phyloP scores from a whole-genome alignment of 225 moss, liverwort and hornwort genomes.

The Ulota crispa region DNA sequence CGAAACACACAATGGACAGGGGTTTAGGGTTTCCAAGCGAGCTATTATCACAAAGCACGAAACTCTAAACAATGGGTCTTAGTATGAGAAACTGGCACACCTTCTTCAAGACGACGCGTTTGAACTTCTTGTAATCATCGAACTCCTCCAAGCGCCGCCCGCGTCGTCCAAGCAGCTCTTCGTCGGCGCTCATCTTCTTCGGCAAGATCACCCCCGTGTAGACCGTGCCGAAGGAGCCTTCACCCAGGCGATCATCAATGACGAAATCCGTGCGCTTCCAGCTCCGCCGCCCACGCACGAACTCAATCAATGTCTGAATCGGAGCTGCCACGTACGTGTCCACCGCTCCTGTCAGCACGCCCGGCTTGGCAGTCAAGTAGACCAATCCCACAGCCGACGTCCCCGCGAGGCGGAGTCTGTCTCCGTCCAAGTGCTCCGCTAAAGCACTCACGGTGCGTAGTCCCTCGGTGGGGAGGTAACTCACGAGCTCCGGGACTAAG shows the following conservation, averaged over 20 bases:
- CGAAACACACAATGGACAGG: background rate
- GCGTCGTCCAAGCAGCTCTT: constrained; percentile 54
- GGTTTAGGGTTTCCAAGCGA: background rate
- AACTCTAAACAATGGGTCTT: constrained; percentile 23
- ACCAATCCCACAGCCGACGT: constrained; percentile 52
- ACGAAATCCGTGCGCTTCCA: constrained; percentile 79
- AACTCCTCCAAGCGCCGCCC: constrained; percentile 70
- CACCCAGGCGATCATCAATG: constrained; percentile 75
- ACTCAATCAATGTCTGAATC: constrained; percentile 53
- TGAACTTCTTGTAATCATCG: constrained; percentile 56
- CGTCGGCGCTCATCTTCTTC: constrained; percentile 33
- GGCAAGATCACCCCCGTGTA: constrained; percentile 76
- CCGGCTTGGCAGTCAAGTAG: constrained; percentile 84
- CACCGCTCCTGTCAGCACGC: constrained; percentile 70
- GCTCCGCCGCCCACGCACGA: constrained; percentile 59
- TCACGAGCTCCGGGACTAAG: constrained; percentile 40
- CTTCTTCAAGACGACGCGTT: constrained; percentile 86
- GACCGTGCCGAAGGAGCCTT: constrained; percentile 92
- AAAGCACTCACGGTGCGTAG: constrained; percentile 36
- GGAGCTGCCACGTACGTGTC: constrained; percentile 80
- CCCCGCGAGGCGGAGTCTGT: constrained; percentile 41
- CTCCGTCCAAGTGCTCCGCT: constrained; percentile 40
- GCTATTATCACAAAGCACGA: no score
- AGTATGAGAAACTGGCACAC: constrained; percentile 26
- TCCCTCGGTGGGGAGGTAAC: constrained; percentile 23